A percentile compares a stretch with the other conserved stretches of the same genome.
phyloP scores from a whole-genome alignment of 495 filamentous ascomycete species.

The Collariella sp. region DNA sequence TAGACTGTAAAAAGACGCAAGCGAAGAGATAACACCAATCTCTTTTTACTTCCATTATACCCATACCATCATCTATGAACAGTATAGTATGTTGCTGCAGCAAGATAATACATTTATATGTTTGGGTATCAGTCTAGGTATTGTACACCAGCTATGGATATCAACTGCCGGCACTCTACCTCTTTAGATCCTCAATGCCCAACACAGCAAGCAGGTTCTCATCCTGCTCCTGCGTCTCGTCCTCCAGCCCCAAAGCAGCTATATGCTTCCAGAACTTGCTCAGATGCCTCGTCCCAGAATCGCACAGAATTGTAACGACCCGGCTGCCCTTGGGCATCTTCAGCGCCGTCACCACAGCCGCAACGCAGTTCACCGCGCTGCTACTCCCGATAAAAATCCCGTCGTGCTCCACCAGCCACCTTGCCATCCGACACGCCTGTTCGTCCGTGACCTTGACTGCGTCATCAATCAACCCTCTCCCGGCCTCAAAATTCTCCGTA shows the following conservation, averaged over 20 bases:
- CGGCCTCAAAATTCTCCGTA: constrained; percentile 85
- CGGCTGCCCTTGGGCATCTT: constrained; percentile 57
- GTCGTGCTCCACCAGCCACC: constrained; percentile 92
- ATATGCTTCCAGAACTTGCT: constrained; percentile 89
- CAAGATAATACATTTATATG: not conserved
- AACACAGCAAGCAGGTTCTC: constrained; percentile 31
- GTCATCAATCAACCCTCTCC: constrained; percentile 75
- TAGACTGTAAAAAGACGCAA: not conserved
- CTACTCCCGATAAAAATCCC: constrained; percentile 92
- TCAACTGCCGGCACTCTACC: not conserved
- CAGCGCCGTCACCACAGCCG: constrained; percentile 71
- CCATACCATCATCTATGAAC: not conserved
- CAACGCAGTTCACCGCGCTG: constrained; percentile 92
- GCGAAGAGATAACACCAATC: not conserved
- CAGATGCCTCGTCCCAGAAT: constrained; percentile 82
- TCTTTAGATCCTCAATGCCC: constrained; percentile 22
- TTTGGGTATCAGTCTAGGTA: not conserved
- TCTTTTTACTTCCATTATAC: no score
- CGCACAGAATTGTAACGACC: constrained; percentile 87
- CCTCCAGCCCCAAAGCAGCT: constrained; percentile 39
- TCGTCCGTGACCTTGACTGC: constrained; percentile 85
- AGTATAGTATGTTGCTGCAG: not conserved
- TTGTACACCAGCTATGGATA: not conserved
- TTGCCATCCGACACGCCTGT: constrained; percentile 86
- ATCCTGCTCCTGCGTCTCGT: constrained; percentile 9